A percentile compares a stretch with the other conserved stretches of the same genome.
These are phyloP conservation scores for Rosa chinensis DNA, from an alignment of 306 rosid species.

Conservation along the genomic window DNA sequence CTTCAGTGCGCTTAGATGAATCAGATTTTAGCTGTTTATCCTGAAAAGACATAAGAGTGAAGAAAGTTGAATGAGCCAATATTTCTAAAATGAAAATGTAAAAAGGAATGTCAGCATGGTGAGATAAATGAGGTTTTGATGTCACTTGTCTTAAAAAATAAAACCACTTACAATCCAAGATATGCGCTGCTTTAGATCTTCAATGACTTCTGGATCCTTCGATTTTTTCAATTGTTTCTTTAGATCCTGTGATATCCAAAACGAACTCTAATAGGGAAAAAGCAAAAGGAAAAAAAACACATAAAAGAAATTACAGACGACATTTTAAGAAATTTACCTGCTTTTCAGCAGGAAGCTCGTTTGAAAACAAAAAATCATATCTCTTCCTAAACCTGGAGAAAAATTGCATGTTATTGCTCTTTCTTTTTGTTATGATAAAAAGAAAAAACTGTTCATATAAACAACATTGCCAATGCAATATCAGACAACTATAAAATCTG, in stretches of 20 bases:
- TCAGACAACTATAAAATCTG: not conserved
- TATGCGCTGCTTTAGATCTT: constrained; percentile 48
- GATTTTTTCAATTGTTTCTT: constrained; percentile 49
- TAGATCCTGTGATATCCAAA: constrained; percentile 47
- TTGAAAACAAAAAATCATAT: constrained; percentile 56
- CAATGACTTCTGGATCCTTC: constrained; percentile 48
- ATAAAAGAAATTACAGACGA: constrained; percentile 2
- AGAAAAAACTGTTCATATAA: not conserved
- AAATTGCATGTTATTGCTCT: not conserved
- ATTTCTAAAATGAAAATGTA: constrained; percentile 21
- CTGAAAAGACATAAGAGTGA: constrained; percentile 39
- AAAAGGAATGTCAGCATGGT: not conserved
- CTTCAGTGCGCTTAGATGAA: constrained; percentile 46
- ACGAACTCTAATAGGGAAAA: constrained; percentile 2
- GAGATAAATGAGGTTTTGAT: not conserved
- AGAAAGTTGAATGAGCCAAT: not conserved
- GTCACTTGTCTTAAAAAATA: not conserved
- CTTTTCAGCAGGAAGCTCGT: constrained; percentile 39
- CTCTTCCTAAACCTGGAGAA: constrained; percentile 70
- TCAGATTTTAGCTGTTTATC: constrained; percentile 61
- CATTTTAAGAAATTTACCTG: constrained; percentile 42
- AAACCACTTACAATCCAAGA: constrained; percentile 71
- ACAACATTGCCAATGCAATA: not conserved
- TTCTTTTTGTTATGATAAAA: not conserved
- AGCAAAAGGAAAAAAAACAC: not conserved